Conservation (phyloP, 2,329 filamentous ascomycete genomes). For the Fusarium austroafricanum region DNA sequence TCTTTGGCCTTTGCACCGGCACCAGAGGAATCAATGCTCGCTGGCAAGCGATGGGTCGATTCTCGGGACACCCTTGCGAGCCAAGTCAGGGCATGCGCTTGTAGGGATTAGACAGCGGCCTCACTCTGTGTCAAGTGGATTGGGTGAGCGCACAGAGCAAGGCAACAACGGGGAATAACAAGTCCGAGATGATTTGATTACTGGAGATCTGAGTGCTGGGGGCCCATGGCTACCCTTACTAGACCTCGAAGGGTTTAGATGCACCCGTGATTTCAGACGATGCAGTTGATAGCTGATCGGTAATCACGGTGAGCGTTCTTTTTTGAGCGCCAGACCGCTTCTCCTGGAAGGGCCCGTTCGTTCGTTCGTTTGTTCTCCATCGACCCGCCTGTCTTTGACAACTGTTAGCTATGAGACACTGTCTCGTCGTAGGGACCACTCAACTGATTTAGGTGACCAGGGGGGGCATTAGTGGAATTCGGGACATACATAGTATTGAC, state of each 20-base stretch:
- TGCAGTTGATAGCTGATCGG: conserved; percentile 28
- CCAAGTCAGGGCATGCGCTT: neutral
- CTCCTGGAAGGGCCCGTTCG: conserved; percentile 40
- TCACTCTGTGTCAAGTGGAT: conserved; percentile 40
- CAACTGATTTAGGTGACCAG: conserved; percentile 11
- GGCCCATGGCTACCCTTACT: neutral
- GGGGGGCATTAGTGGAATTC: conserved; percentile 19
- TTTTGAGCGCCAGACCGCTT: conserved; percentile 43
- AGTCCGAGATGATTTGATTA: conserved; percentile 13
- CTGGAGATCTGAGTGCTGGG: conserved; percentile 34
- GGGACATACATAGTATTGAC: conserved; percentile 14
- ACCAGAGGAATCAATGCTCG: conserved; percentile 42
- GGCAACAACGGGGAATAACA: conserved; percentile 23
- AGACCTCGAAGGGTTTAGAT: conserved; percentile 17
- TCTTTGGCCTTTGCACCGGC: conserved; percentile 30
- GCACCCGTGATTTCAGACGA: conserved; percentile 38
- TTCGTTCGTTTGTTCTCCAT: no score
- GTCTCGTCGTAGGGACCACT: conserved; percentile 25
- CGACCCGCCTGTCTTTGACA: conserved; percentile 33
- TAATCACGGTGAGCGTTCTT: conserved; percentile 33
- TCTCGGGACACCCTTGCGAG: conserved; percentile 31
- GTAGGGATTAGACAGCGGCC: conserved; percentile 24
- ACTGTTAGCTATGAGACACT: conserved; percentile 41
- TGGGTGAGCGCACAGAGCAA: conserved; percentile 13
- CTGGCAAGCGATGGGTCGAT: conserved; percentile 37